These are phyloP conservation scores for Tylopilus subfusipes DNA, from an alignment of 768 basidiomycete genomes.

Conservation along the genomic window DNA sequence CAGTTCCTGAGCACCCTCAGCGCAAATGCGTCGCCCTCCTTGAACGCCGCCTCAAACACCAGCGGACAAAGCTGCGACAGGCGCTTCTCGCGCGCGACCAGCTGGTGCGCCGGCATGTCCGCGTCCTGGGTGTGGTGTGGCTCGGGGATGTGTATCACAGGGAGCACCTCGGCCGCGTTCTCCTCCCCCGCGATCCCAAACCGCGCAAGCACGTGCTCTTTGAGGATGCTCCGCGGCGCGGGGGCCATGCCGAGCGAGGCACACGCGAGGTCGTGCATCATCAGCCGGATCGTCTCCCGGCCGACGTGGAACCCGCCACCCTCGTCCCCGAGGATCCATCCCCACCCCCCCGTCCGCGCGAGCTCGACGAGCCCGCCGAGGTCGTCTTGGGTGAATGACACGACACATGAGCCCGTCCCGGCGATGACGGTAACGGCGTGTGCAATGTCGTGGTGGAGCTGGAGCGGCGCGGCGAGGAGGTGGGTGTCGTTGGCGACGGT, in stretches of 20 bases:
- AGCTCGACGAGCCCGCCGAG: conserved; percentile 51
- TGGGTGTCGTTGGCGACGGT: conserved; percentile 78
- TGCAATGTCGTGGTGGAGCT: conserved; percentile 52
- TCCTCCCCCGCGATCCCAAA: conserved; percentile 53
- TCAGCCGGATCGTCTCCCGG: conserved; percentile 66
- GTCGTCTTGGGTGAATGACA: conserved; percentile 51
- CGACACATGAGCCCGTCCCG: conserved; percentile 79
- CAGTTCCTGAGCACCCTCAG: conserved; percentile 51
- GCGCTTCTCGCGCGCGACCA: conserved; percentile 61
- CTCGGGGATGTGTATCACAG: conserved; percentile 63
- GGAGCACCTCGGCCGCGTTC: conserved; percentile 55
- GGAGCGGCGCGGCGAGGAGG: conserved; percentile 78
- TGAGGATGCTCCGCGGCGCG: conserved; percentile 34
- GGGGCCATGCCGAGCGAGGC: conserved; percentile 36
- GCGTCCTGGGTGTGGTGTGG: conserved; percentile 7
- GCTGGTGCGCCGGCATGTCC: conserved; percentile 24
- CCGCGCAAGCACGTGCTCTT: conserved; percentile 44
- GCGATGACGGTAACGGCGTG: conserved; percentile 71
- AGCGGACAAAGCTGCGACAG: conserved; percentile 70
- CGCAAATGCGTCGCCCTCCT: conserved; percentile 63
- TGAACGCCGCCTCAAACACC: conserved; percentile 76
- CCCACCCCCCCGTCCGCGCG: conserved; percentile 75
- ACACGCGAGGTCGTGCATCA: conserved; percentile 54
- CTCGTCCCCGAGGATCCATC: conserved; percentile 83
- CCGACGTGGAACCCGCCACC: conserved; percentile 82